Evolutionary conservation across 108 stramenopile species (phyloP).

Genomic region (Discostella stelligeroides): DNA sequence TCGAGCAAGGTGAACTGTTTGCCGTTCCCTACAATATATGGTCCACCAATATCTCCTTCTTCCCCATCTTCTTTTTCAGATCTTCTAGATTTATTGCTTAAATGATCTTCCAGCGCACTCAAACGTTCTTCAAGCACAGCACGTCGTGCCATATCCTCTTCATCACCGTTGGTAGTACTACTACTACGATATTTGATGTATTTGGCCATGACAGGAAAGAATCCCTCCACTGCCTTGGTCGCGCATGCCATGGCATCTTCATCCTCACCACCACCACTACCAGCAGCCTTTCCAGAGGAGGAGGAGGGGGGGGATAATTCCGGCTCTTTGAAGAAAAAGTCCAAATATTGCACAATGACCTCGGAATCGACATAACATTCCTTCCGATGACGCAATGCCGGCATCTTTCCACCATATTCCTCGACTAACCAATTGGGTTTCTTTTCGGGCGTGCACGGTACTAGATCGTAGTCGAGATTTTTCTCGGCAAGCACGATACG

Average conservation of each 20-base stretch:
- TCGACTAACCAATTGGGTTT: slow-evolving; percentile 86
- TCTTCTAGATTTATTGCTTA: slow-evolving; percentile 29
- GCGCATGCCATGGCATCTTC: slow-evolving; percentile 41
- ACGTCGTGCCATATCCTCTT: slow-evolving; percentile 50
- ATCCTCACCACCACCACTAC: slow-evolving; percentile 32
- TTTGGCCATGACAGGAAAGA: slow-evolving; percentile 82
- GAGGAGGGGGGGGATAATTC: slow-evolving; percentile 37
- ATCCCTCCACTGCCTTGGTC: slow-evolving; percentile 56
- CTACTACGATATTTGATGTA: slow-evolving; percentile 72
- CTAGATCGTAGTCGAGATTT: slow-evolving; percentile 67
- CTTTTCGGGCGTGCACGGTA: slow-evolving; percentile 58
- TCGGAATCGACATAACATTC: slow-evolving; percentile 85
- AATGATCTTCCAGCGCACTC: slow-evolving; percentile 55
- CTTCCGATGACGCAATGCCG: slow-evolving; percentile 79
- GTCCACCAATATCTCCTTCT: slow-evolving; percentile 11
- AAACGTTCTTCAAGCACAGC: slow-evolving; percentile 49
- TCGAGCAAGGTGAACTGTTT: slow-evolving; percentile 67
- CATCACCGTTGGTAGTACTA: too few species aligned
- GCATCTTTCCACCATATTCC: slow-evolving; percentile 80
- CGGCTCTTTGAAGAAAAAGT: slow-evolving; percentile 81
- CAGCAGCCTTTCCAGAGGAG: background rate
- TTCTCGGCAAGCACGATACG: slow-evolving; percentile 83
- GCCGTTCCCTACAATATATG: slow-evolving; percentile 65
- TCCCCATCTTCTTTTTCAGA: background rate
- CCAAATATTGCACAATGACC: slow-evolving; percentile 81